Base-by-base conservation (phyloP, 805 yeast genomes). In the Blastobotrys americana region DNA sequence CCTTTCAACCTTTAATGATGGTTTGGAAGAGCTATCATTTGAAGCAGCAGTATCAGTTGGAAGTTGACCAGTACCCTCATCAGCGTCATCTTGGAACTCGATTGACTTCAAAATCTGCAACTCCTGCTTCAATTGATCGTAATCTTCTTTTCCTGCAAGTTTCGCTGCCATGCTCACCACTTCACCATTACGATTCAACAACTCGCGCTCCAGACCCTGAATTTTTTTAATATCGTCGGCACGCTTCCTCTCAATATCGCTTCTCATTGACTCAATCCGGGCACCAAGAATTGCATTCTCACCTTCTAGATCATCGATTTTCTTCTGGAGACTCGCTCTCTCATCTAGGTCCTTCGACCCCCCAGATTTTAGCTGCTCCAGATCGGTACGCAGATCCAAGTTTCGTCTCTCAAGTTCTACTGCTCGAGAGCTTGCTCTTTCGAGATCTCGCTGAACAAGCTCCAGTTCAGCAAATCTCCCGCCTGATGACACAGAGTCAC, bases 91-190 rank as follows among this genome's bases (percentile, higher is more conserved):
- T 22, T 53, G 53, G 64, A 87, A 83, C 55, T 84, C 86, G 33
- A 87, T 80, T 50, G 81, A 80, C 58, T 82, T 78, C 48, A 88
- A 60, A 20, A 87, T 74, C 16, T 73, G 74, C 51, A 89, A 67
- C 56, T 89, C 96, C 41, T 77, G 74, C 59, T 86, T 87, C 39
- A 88, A 60, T 49, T 85, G 88, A 42, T 84, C 88, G 61, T 89
- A 88, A 58, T 88, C 96, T 2, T 72, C 65, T 42, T 78, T 76
- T 25, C 67, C 61, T 2, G 66, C 65, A 37, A 82, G 57, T 45
- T 75, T 73, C 20, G 66, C 64, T 55, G 74, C 76, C 51, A 84
- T 65, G 3, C 60, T 58, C 6, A 67, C 68, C 20, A 76, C 61
- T 58, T 83, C 90, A 13, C 63, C 60, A n/a, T 63, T 60, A 48